phyloP scores from a whole-genome alignment of 371 early-diverging fungal species.

The Mortierella sp. region DNA sequence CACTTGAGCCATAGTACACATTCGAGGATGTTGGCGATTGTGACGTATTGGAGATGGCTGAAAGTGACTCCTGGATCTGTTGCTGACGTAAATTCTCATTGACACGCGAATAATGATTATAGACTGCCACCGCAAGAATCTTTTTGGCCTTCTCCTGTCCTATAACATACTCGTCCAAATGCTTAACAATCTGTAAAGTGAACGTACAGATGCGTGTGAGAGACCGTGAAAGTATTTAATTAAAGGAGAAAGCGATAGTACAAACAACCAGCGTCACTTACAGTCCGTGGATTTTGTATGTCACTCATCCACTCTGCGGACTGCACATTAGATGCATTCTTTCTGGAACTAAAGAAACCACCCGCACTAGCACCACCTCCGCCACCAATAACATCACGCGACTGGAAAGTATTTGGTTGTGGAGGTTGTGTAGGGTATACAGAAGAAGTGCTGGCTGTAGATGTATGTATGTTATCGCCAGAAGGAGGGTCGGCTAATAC shows the following conservation, averaged over 20 bases:
- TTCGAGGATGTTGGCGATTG: conserved; percentile 15
- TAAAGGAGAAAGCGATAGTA: neutral
- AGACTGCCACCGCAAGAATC: conserved; percentile 87
- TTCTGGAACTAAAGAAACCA: conserved; percentile 14
- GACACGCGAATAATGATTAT: conserved; percentile 89
- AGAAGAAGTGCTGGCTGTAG: conserved; percentile 17
- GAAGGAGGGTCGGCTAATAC: conserved; percentile 29
- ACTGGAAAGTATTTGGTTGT: conserved; percentile 18
- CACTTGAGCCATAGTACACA: conserved; percentile 33
- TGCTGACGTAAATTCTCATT: conserved; percentile 71
- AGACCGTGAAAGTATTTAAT: neutral
- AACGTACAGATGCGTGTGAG: neutral
- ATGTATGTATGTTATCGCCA: conserved; percentile 21
- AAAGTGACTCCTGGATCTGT: conserved; percentile 48
- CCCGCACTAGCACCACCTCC: conserved; percentile 25
- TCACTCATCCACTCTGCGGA: conserved; percentile 48
- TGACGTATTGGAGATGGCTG: conserved; percentile 31
- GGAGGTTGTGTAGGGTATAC: conserved; percentile 36
- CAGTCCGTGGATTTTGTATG: conserved; percentile 45
- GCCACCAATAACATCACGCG: conserved; percentile 35
- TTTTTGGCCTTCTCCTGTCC: conserved; percentile 91
- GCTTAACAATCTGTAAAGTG: conserved; percentile 76
- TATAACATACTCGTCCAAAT: conserved; percentile 89
- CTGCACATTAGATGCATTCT: conserved; percentile 7
- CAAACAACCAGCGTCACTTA: conserved; percentile 11